A percentile compares a stretch with the other conserved stretches of the same genome.
phyloP scores from a whole-genome alignment of 345 rosid species.

The Rhizophora mangle region DNA sequence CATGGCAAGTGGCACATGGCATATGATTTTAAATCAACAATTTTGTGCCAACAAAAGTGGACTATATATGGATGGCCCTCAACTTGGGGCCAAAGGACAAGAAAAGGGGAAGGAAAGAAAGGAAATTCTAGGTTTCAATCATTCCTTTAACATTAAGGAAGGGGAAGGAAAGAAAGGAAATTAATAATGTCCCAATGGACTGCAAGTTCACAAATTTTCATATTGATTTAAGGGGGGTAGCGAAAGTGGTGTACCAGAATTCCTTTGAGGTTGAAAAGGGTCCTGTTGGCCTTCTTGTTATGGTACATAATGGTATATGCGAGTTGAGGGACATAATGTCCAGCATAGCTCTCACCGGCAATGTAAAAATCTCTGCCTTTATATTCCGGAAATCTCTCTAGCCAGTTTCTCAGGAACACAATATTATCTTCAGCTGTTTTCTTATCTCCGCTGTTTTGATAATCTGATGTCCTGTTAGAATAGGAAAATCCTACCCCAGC shows the following conservation, averaged over 20 bases:
- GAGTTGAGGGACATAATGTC: constrained; percentile 34
- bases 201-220: not conserved
- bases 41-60: too few species aligned
- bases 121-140: constrained; percentile 9
- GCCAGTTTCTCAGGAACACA: constrained; percentile 37
- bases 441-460: constrained; percentile 19
- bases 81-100: too few species aligned
- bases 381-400: constrained; percentile 32
- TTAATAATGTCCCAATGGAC: not conserved
- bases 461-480: constrained; percentile 32
- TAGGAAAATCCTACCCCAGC: constrained; percentile 47
- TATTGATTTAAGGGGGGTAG: not conserved
- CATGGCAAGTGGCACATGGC: too few species aligned
- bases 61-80: too few species aligned
- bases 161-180: not conserved
- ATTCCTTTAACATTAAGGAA: constrained; percentile 3
- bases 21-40: too few species aligned
- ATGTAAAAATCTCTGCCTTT: constrained; percentile 34
- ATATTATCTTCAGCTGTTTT: constrained; percentile 28
- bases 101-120: not conserved
- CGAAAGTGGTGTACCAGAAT: constrained; percentile 11
- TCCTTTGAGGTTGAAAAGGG: constrained; percentile 32
- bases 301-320: constrained; percentile 27
- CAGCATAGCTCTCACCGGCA: constrained; percentile 41
- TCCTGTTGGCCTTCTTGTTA: constrained; percentile 20